Conservation (phyloP, 345 rosid species). For the Heritiera fomes region DNA sequence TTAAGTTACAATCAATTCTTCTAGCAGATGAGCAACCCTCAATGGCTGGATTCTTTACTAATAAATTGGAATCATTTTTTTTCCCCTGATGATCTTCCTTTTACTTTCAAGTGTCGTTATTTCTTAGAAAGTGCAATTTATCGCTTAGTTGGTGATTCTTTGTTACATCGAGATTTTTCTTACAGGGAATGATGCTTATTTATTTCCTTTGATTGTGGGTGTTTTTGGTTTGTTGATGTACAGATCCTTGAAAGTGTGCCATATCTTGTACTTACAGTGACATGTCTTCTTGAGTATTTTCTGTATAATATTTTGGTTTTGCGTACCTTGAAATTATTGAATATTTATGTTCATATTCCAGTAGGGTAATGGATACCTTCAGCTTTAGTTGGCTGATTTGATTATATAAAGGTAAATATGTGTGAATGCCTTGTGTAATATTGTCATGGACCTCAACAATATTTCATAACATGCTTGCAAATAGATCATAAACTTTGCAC, state of each 20-base stretch:
- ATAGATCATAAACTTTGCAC: not conserved
- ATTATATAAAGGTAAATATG: not conserved
- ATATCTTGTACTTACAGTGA: not conserved
- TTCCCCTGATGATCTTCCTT: too few species aligned
- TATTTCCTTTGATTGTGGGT: not conserved
- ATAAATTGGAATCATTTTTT: not conserved
- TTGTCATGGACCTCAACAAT: not conserved
- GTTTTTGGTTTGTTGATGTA: not conserved
- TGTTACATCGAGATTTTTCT: slow-evolving; percentile 2
- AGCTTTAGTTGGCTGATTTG: not conserved
- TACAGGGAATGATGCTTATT: not conserved
- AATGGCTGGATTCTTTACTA: not conserved
- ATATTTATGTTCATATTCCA: not conserved
- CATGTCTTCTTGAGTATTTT: not conserved
- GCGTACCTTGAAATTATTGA: not conserved
- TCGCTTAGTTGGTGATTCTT: not conserved
- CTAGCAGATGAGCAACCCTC: not conserved
- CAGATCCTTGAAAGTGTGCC: not conserved
- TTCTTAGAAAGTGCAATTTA: not conserved
- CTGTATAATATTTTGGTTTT: not conserved
- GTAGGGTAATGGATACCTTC: not conserved
- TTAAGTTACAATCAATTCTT: not conserved
- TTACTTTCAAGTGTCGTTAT: not conserved
- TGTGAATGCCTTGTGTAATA: not conserved
- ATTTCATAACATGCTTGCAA: not conserved